Percentiles rank a stretch among this genome's conserved stretches.
Conservation (phyloP, 192 early-diverging fungal species). For the Diversispora epigaea region DNA sequence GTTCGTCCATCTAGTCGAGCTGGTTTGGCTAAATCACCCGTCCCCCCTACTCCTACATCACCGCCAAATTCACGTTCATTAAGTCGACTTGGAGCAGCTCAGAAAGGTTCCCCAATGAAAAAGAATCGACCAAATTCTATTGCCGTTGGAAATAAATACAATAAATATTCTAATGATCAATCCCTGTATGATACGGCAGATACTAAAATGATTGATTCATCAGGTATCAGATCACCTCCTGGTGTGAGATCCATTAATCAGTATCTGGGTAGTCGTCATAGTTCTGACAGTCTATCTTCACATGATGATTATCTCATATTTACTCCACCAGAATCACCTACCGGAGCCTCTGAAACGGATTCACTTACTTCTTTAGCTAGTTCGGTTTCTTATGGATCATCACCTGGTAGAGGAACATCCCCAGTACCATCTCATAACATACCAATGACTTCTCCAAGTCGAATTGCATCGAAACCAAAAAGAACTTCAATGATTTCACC, state of each 20-base stretch:
- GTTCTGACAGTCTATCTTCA: slow-evolving; percentile 17
- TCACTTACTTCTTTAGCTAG: slow-evolving; percentile 26
- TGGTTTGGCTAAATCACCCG: background rate
- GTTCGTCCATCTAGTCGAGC: slow-evolving; percentile 1
- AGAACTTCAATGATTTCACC: background rate
- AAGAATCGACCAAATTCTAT: slow-evolving; percentile 5
- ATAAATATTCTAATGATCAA: background rate
- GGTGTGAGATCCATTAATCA: background rate
- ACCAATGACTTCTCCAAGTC: slow-evolving; percentile 4
- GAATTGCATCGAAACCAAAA: background rate
- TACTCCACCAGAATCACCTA: slow-evolving; percentile 27
- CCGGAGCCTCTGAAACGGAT: slow-evolving; percentile 17
- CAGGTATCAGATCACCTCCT: slow-evolving; percentile 1
- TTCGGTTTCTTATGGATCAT: slow-evolving; percentile 23
- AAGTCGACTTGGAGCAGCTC: background rate
- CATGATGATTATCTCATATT: slow-evolving; percentile 21
- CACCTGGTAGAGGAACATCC: slow-evolving; percentile 27
- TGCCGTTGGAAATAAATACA: slow-evolving; percentile 1
- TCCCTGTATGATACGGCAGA: background rate
- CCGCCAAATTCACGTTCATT: background rate
- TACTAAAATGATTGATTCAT: background rate
- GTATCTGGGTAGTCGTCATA: background rate
- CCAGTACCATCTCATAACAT: background rate
- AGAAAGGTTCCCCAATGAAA: background rate
- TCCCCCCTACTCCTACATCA: background rate